Evolutionary conservation across 2,329 filamentous ascomycete genomes (phyloP), one percentile per base, ranked within the genome.

Genomic region (Ophidiomyces ophidiicola): DNA sequence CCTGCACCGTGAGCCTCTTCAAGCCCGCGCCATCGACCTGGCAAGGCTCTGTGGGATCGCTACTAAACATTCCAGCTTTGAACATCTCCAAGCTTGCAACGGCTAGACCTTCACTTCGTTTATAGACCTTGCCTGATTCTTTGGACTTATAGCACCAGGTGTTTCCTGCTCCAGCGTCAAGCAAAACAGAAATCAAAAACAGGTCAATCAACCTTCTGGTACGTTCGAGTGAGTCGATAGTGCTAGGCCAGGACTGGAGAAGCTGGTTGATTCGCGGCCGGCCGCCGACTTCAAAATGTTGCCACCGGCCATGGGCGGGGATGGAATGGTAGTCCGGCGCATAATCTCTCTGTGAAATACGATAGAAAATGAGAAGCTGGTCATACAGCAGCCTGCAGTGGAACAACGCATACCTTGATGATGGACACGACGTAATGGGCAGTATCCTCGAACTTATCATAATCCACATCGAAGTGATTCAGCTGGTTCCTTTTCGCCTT

Each of bases 71-170:
- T 23, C 90, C 90, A 10, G 74, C 70, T 64, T 94, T 94, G 72
- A 94, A 94, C 87, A 94, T 94, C 50, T 94, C 87, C 51, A 80
- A 55, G 56, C 74, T 78, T 30, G 77, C 77, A 6, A 81, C 78
- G 6, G 87, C 87, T 40, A 94, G 70, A 6, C 87, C 87, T 59
- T 94, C 90, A 45, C 86, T 94, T 36, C 90, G 77, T 37, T 76
- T 71, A 61, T 88, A 96, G 28, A 81, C 61, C 46, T 78, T 80
- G 41, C 83, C 85, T 47, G 86, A 92, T 55, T 93, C 86, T 46
- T 79, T 79, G 56, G 85, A 93, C 67, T 83, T 90, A 66, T 94
- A 98, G 50, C 78, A 80, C 90, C 90, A 98, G 48, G 76, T 72
- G 2, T 78, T 88, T 28, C 90, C 90, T 1, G 90, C 86, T 28